Evolutionary conservation across 371 early-diverging fungal genomes (phyloP), one percentile per base, ranked within the genome.

Genomic region (Mortierella sp.): DNA sequence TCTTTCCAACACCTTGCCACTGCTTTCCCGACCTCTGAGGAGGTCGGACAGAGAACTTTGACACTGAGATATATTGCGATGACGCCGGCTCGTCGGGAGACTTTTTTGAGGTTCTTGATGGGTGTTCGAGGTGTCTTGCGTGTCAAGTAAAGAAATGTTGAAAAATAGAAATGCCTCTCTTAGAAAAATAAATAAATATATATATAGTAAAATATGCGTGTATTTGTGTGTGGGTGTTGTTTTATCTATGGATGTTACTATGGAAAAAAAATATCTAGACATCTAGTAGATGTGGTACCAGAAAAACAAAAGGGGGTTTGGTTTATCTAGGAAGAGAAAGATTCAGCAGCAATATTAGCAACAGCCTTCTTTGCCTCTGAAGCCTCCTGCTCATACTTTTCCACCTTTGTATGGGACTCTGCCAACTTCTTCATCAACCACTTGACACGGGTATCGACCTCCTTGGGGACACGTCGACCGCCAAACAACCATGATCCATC

Each of bases 51-150:
- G 50, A 70, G 87, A 38, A 60, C 74, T 57, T 28, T 83, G 79
- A 81, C 83, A 21, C 55, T 50, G 5, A 57, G 83, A n/a, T 83
- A 83, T 70, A 76, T 86, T 63, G 81, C 81, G 16, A 83, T 84
- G 88, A 80, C 82, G 8, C 74, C 88, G 31, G 84, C 68, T 14
- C 90, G 92, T 73, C 83, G 91, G 71, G 92, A 92, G 72, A 88
- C 90, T 5, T 85, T 95, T 63, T 76, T 91, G 73, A 83, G 86
- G 57, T 93, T 94, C 75, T 81, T 95, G 80, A 90, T 94, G 91
- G 90, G 94, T 76, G 94, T 93, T 6, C 89, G 95, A 60, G 95
- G 94, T 65, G 91, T 95, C 14, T 84, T 95, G 73, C 88, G 95
- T 55, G 90, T 93, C 26, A 92, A 93, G 88, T 94, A 90, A 88